These are phyloP conservation scores for Aphanomyces invadans DNA, from an alignment of 352 stramenopile genomes.

Conservation along the genomic window DNA sequence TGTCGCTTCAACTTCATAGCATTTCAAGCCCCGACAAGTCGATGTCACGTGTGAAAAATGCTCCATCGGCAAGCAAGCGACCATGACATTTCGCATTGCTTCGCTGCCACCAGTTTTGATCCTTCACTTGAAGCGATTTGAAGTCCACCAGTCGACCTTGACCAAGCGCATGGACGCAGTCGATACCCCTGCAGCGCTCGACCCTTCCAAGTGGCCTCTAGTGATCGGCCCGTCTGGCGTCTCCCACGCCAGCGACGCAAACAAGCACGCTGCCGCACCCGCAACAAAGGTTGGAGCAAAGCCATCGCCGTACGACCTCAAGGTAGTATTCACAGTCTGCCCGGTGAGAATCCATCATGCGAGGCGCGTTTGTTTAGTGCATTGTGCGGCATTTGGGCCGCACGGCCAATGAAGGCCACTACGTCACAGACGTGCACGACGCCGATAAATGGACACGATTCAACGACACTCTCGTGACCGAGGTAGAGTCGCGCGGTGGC, in stretches of 20 bases:
- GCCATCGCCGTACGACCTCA: slow-evolving; percentile 47
- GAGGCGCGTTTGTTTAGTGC: slow-evolving; percentile 39
- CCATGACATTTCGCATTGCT: slow-evolving; percentile 51
- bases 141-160: slow-evolving; percentile 57
- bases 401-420: slow-evolving; percentile 77
- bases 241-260: background rate
- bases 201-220: slow-evolving; percentile 25
- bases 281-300: no score
- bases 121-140: slow-evolving; percentile 81
- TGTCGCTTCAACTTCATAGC: no score
- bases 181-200: slow-evolving; percentile 43
- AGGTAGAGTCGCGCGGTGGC: no score
- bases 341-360: background rate
- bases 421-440: slow-evolving; percentile 69
- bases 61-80: slow-evolving; percentile 53
- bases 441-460: slow-evolving; percentile 50
- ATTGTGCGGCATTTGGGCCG: slow-evolving; percentile 76
- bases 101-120: slow-evolving; percentile 62
- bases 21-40: slow-evolving; percentile 70
- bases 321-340: slow-evolving; percentile 30
- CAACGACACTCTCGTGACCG: slow-evolving; percentile 75
- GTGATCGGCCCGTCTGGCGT: no score
- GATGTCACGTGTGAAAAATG: slow-evolving; percentile 83
- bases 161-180: slow-evolving; percentile 76
- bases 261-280: no score